A percentile compares a stretch with the other conserved stretches of the same genome.
Conservation (phyloP, 768 basidiomycete genomes). For the Suillus paluster region DNA sequence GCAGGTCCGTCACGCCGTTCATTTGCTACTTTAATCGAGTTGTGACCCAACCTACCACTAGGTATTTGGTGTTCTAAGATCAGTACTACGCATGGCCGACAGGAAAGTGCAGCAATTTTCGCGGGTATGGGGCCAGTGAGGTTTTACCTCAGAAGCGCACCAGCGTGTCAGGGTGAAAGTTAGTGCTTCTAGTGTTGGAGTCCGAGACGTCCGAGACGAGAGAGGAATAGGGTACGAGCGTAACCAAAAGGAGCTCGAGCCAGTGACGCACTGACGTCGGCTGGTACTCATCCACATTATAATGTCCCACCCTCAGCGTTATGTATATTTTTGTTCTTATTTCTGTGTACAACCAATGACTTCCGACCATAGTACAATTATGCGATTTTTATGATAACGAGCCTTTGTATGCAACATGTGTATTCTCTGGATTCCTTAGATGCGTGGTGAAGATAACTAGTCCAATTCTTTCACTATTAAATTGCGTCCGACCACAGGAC, state of each 20-base stretch:
- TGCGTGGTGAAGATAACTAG: not conserved
- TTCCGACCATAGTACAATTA: not conserved
- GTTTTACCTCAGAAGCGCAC: not conserved
- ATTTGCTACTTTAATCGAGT: not conserved
- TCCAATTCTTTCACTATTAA: not conserved
- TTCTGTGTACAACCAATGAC: not conserved
- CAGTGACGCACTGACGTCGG: too few relatives aligned
- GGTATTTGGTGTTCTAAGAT: not conserved
- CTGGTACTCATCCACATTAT: too few relatives aligned
- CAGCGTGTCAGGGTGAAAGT: not conserved
- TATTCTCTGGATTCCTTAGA: not conserved
- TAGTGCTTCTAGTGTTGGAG: too few relatives aligned
- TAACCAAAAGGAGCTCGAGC: too few relatives aligned
- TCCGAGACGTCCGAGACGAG: too few relatives aligned
- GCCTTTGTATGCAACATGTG: not conserved
- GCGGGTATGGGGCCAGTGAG: not conserved
- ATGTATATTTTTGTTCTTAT: not conserved
- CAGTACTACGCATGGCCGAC: not conserved
- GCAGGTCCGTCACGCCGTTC: not conserved
- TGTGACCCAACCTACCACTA: not conserved
- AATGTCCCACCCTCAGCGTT: too few relatives aligned
- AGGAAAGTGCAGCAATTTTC: not conserved
- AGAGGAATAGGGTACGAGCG: too few relatives aligned
- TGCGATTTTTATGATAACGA: not conserved
- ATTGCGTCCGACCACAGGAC: not conserved